Conservation (phyloP, 306 rosid species). For the Castanopsis chinensis region DNA sequence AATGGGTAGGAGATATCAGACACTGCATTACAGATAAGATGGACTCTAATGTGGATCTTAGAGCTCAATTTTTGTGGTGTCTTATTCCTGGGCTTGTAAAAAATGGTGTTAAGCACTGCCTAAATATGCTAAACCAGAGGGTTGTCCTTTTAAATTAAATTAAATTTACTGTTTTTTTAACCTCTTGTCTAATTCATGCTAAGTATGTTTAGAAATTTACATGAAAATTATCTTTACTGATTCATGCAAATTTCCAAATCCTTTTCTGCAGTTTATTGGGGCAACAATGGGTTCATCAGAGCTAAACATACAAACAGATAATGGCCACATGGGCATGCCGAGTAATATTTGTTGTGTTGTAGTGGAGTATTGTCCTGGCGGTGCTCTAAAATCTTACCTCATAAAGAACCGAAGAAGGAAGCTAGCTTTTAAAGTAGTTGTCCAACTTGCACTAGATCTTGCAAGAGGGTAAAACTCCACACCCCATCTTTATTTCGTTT, state of each 20-base stretch:
- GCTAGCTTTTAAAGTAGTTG: conserved; percentile 96
- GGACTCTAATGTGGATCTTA: not conserved
- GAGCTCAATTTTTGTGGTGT: no score
- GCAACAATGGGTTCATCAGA: conserved; percentile 92
- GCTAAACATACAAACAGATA: conserved; percentile 83
- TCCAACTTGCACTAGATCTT: conserved; percentile 94
- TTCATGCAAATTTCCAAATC: conserved; percentile 12
- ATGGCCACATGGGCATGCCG: conserved; percentile 94
- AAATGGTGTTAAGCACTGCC: not conserved
- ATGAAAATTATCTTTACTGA: conserved; percentile 5
- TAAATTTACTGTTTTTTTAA: not conserved
- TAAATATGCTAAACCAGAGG: not conserved
- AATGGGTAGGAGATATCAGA: conserved; percentile 4
- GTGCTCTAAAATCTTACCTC: conserved; percentile 92
- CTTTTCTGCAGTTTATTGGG: conserved; percentile 76
- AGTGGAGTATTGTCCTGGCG: conserved; percentile 99
- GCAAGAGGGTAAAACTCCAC: conserved; percentile 82
- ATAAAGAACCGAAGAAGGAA: conserved; percentile 93
- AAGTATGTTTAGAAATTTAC: conserved; percentile 2
- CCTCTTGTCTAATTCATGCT: not conserved
- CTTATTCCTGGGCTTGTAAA: not conserved
- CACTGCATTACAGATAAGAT: not conserved
- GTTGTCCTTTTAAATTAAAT: not conserved
- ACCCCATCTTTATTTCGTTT: conserved; percentile 34
- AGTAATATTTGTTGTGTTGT: conserved; percentile 91